Percentiles rank a stretch among this genome's conserved stretches.
These are phyloP conservation scores for Nicotiana sylvestris DNA, from an alignment of 257 asterid species.

Conservation along the genomic window DNA sequence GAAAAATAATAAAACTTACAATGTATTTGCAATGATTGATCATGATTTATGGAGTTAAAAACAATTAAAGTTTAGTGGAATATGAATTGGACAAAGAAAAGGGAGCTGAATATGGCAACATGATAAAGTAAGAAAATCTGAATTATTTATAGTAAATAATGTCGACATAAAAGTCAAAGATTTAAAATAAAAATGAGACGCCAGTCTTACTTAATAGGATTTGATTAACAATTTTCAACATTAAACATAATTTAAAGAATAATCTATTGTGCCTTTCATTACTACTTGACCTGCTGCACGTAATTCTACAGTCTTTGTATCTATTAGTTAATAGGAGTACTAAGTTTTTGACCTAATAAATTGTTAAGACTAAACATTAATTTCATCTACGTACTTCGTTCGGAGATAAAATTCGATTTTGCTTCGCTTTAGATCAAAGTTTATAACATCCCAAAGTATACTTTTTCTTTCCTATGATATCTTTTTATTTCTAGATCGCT, in stretches of 20 bases:
- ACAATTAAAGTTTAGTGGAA: not conserved
- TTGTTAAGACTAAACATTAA: not conserved
- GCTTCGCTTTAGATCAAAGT: not conserved
- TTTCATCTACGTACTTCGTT: not conserved
- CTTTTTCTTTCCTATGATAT: no score
- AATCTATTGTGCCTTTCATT: not conserved
- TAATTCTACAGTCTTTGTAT: not conserved
- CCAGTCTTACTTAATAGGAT: not conserved
- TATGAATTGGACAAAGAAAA: not conserved
- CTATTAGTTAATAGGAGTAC: not conserved
- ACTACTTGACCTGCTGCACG: not conserved
- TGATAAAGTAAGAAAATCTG: not conserved
- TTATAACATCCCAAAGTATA: no score
- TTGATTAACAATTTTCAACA: not conserved
- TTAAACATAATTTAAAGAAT: not conserved
- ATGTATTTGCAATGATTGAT: slow-evolving; percentile 1
- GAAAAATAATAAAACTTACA: not conserved
- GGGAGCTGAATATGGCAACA: not conserved
- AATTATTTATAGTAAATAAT: slow-evolving; percentile 2
- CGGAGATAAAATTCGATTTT: not conserved
- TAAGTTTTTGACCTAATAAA: not conserved
- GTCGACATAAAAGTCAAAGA: not conserved
- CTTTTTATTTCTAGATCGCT: no score
- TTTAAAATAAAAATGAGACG: not conserved
- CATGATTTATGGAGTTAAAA: not conserved